Conservation (phyloP, 192 early-diverging fungal species). For the Dissophora ornata region DNA sequence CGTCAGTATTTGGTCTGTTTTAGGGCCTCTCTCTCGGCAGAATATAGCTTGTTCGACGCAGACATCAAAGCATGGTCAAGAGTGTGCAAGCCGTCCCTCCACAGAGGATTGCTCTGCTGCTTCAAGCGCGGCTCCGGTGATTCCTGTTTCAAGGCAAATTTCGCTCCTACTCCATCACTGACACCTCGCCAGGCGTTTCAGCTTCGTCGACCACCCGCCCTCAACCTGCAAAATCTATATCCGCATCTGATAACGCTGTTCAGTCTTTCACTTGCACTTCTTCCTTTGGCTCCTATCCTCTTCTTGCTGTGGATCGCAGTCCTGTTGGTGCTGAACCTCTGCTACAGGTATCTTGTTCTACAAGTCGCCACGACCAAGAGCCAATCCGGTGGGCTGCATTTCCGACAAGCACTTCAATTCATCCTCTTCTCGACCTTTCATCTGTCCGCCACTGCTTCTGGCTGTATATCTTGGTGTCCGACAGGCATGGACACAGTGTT, state of each 20-base stretch:
- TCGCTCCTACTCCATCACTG: slow-evolving; percentile 23
- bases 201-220: slow-evolving; percentile 29
- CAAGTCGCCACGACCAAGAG: slow-evolving; percentile 39
- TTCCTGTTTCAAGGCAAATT: slow-evolving; percentile 21
- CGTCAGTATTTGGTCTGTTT: slow-evolving; percentile 27
- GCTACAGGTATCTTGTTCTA: slow-evolving; percentile 23
- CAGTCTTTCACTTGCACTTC: slow-evolving; percentile 11
- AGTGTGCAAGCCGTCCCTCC: no score
- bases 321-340: slow-evolving; percentile 10
- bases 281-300: slow-evolving; percentile 21
- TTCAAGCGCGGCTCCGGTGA: no score
- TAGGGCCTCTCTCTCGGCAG: slow-evolving; percentile 36
- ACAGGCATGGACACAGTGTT: slow-evolving; percentile 21
- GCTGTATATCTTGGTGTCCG: slow-evolving; percentile 5
- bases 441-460: slow-evolving; percentile 13
- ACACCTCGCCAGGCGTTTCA: slow-evolving; percentile 38
- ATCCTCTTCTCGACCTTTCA: slow-evolving; percentile 18
- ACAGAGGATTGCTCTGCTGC: no score
- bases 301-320: slow-evolving; percentile 27
- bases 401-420: slow-evolving; percentile 18
- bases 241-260: slow-evolving; percentile 31
- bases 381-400: slow-evolving; percentile 36
- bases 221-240: slow-evolving; percentile 29
- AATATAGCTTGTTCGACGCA: slow-evolving; percentile 7
- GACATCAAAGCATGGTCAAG: slow-evolving; percentile 3